These are phyloP conservation scores for Paramecium primaurelia DNA, from an alignment of 73 alveolate genomes.

Conservation along the genomic window DNA sequence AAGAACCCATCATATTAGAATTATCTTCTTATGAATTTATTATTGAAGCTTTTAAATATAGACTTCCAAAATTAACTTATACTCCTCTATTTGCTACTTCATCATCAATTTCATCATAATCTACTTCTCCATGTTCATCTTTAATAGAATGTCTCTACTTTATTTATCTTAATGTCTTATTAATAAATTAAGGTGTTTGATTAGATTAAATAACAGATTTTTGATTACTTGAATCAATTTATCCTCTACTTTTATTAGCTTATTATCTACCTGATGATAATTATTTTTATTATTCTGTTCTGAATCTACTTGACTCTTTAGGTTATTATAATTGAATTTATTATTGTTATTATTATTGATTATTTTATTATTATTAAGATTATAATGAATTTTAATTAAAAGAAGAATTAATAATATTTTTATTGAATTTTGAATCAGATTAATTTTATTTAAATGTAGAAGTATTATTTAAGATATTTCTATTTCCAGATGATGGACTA, in stretches of 20 bases:
- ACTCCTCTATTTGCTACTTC: constrained; percentile 11
- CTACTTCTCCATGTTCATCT: not conserved
- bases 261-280: not conserved
- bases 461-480: not conserved
- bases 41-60: not conserved
- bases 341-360: not conserved
- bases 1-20: not conserved
- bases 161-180: not conserved
- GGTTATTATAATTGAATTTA: not conserved
- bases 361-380: not conserved
- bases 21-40: not conserved
- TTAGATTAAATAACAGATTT: not conserved
- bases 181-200: not conserved
- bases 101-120: constrained; percentile 24
- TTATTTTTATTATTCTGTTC: not conserved
- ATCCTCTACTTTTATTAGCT: not conserved
- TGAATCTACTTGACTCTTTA: not conserved
- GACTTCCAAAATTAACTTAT: not conserved
- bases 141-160: not conserved
- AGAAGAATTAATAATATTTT: not conserved
- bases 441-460: not conserved
- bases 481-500: not conserved
- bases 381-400: not conserved
- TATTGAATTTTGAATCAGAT: not conserved
- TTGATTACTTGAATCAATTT: not conserved